Evolutionary conservation across 176 grass and related monocot species (phyloP).

Genomic region (Raddia distichophylla): DNA sequence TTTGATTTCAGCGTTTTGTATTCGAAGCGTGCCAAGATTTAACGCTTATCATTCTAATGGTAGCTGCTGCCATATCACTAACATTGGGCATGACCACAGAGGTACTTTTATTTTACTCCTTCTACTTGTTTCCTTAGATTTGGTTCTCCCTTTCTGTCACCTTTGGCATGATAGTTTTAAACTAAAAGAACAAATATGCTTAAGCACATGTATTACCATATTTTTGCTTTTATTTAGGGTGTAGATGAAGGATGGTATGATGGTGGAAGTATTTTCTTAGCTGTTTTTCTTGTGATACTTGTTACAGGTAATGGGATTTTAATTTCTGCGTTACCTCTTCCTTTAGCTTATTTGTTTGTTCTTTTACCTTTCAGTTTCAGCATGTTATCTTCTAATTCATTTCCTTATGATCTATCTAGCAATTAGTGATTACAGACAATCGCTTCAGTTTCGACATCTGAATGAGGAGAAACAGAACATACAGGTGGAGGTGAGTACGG

Average conservation of each 20-base stretch:
- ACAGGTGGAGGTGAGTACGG: conserved; percentile 74
- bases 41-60: conserved; percentile 86
- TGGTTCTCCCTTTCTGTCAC: not conserved
- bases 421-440: conserved; percentile 91
- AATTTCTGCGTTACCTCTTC: conserved; percentile 4
- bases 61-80: conserved; percentile 87
- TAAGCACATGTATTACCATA: conserved; percentile 21
- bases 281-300: conserved; percentile 95
- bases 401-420: conserved; percentile 54
- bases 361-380: not conserved
- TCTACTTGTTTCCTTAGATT: conserved; percentile 30
- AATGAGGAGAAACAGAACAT: conserved; percentile 99
- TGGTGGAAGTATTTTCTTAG: conserved; percentile 95
- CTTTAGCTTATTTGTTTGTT: not conserved
- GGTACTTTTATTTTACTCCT: conserved; percentile 50
- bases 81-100: conserved; percentile 92
- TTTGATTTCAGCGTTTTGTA: conserved; percentile 70
- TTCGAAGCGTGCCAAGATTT: conserved; percentile 97
- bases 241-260: conserved; percentile 96
- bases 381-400: conserved; percentile 26
- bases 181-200: conserved; percentile 8
- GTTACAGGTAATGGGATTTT: conserved; percentile 73
- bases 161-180: not conserved
- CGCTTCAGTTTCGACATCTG: conserved; percentile 91
- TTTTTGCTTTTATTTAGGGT: conserved; percentile 55